Conservation (phyloP, 441 rosid genomes). For the Bocquillonia castaneifolia region DNA sequence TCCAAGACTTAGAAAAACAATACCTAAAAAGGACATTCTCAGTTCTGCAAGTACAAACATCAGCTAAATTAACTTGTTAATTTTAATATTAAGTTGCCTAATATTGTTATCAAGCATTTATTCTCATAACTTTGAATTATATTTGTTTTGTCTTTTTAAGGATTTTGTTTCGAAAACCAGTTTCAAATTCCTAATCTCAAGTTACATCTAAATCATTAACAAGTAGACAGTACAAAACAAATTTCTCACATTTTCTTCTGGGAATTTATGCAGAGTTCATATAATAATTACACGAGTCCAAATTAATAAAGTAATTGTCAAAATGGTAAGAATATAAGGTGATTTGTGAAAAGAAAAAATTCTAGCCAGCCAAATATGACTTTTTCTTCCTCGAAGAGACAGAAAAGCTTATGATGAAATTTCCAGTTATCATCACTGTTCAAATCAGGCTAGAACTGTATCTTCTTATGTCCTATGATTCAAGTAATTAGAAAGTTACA, state of each 20-base stretch:
- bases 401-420: conserved; percentile 2
- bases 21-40: neutral
- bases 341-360: neutral
- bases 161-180: neutral
- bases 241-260: neutral
- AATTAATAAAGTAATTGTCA: neutral
- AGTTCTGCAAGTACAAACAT: neutral
- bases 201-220: neutral
- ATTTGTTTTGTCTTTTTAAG: neutral
- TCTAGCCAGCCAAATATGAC: conserved; percentile 1
- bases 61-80: neutral
- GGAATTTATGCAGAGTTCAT: neutral
- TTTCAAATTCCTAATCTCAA: neutral
- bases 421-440: neutral
- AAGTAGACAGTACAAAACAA: neutral
- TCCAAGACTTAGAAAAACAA: neutral
- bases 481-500: neutral
- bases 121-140: neutral
- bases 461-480: neutral
- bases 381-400: conserved; percentile 5
- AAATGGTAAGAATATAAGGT: neutral
- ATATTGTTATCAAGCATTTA: neutral
- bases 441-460: neutral
- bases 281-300: neutral
- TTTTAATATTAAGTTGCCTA: neutral